Evolutionary conservation across 208 protist species (phyloP).

Genomic region (Wallacemonas sp.): DNA sequence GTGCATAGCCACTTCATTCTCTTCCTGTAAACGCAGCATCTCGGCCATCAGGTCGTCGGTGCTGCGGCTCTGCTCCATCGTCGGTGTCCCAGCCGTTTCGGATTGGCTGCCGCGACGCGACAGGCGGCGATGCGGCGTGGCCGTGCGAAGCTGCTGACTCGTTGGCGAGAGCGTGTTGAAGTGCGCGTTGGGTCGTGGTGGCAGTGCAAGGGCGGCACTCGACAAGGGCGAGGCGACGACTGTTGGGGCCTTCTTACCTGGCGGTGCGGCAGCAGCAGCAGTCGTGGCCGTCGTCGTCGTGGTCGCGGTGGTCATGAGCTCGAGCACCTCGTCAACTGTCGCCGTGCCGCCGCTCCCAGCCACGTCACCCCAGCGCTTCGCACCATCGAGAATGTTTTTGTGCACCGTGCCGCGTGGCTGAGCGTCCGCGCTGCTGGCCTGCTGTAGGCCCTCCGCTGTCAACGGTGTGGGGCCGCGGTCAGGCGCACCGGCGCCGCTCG

Average conservation of each 20-base stretch:
- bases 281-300: conserved; percentile 38
- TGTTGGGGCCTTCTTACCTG: not conserved
- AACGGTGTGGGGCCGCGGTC: not conserved
- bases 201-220: conserved; percentile 17
- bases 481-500: not conserved
- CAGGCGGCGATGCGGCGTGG: conserved; percentile 5
- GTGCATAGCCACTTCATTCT: conserved; percentile 60
- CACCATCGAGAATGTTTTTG: conserved; percentile 25
- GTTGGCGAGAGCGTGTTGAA: not conserved
- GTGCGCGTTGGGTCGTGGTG: conserved; percentile 19
- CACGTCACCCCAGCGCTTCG: conserved; percentile 33
- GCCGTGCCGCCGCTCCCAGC: not conserved
- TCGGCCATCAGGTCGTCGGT: conserved; percentile 36
- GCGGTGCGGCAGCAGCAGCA: no score
- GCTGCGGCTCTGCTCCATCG: not conserved
- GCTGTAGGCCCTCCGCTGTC: not conserved
- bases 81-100: not conserved
- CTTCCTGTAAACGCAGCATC: conserved; percentile 53
- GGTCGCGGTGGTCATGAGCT: conserved; percentile 51
- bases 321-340: conserved; percentile 17
- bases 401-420: conserved; percentile 13
- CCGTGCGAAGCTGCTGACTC: not conserved
- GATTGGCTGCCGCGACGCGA: conserved; percentile 16
- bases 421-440: not conserved
- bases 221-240: no score